Evolutionary conservation across 106 monocot species (phyloP).

Genomic region (Xerophyta viscosa): DNA sequence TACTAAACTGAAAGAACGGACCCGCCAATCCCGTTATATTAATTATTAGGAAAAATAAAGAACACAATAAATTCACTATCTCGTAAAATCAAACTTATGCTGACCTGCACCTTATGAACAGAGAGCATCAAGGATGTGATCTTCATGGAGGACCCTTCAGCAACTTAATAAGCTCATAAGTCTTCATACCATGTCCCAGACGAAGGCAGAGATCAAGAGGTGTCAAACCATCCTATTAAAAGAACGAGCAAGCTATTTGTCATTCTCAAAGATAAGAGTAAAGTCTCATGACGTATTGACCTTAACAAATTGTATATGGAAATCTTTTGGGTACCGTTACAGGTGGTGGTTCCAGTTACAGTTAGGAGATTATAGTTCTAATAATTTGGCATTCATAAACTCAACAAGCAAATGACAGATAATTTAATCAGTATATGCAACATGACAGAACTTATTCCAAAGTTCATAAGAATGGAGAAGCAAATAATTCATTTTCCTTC

Average conservation of each 20-base stretch:
- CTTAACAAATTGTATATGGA: not conserved
- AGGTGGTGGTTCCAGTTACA: not conserved
- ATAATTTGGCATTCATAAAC: not conserved
- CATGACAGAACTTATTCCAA: too few relatives aligned
- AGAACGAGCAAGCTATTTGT: not conserved
- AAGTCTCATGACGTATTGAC: too few relatives aligned
- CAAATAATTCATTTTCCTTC: too few relatives aligned
- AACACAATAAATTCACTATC: too few relatives aligned
- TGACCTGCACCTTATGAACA: too few relatives aligned
- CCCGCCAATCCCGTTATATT: too few relatives aligned
- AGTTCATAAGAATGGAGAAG: too few relatives aligned
- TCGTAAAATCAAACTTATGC: too few relatives aligned
- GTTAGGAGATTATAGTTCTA: not conserved
- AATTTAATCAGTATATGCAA: too few relatives aligned
- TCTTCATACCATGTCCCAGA: slow-evolving; percentile 47
- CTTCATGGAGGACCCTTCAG: slow-evolving; percentile 46
- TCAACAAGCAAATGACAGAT: not conserved
- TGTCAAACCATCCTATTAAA: slow-evolving; percentile 75
- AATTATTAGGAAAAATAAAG: too few relatives aligned
- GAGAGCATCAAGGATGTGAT: slow-evolving; percentile 2
- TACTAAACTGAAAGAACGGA: too few relatives aligned
- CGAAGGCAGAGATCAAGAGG: slow-evolving; percentile 81
- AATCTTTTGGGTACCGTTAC: not conserved
- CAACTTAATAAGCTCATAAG: slow-evolving; percentile 73
- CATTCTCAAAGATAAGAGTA: not conserved